Base-by-base conservation (phyloP, 768 basidiomycete genomes). In the Lactarius tabidus region DNA sequence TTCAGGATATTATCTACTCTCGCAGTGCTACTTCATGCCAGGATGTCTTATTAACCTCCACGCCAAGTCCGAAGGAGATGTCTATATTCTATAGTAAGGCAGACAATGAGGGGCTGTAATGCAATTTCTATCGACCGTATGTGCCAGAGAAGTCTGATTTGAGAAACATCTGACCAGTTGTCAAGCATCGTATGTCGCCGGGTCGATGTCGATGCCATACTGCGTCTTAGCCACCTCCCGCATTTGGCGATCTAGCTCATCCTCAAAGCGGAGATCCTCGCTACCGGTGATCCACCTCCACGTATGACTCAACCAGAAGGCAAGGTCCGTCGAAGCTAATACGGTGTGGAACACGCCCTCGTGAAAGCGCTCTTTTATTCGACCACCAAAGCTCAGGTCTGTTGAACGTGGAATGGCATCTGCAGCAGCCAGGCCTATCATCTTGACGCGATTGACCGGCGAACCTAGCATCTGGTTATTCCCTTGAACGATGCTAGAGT, bases 381-480 rank as follows among this genome's bases (percentile, higher is more conserved):
- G 80, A 52, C 78, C 74, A 3, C 70, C 58, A 54, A 84, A 64
- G 18, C 79, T 67, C 36, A 85, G 78, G 64, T 80, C 70, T 18
- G 78, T 69, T 33, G 79, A 75, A n/a, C 77, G 76, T 12, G 80
- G 76, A 6, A 90, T 79, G 5, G 89, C 88, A 28, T 81, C 80
- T 5, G 91, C 87, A 31, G 92, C 94, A 84, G 86, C 92, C 73
- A 83, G 84, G 0, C 90, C 93, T 0, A 90, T 92, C 60, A 95
- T 90, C 74, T 93, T 94, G 77, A 97, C 88, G 23, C 93, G 85
- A 72, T 95, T 95, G 0, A 93, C 90, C 0, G 93, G 93, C 3
- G 90, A 90, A 17, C 91, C 90, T 41, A 95, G 84, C 2, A 82
- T 78, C 74, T 94, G 90, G 70, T 93, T 93, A 74, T 93, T 93